Evolutionary conservation across 176 grass and related monocot species (phyloP).

Genomic region (Rhynchospora tenuis): DNA sequence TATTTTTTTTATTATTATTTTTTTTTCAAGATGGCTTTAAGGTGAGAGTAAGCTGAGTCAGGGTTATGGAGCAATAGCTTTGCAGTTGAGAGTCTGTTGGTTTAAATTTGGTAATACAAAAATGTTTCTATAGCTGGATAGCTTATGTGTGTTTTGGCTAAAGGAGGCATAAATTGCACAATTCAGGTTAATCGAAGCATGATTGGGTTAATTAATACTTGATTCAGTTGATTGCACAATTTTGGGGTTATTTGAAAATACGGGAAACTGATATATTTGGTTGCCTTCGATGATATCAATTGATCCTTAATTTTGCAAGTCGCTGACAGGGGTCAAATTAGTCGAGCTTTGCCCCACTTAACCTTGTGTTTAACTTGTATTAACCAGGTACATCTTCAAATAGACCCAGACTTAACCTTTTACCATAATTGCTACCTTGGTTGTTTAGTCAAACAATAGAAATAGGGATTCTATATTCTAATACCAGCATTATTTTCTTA

Average conservation of each 20-base stretch:
- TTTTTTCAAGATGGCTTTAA: background rate
- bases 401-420: background rate
- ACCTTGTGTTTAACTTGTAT: background rate
- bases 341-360: background rate
- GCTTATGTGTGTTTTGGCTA: background rate
- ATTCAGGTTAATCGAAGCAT: background rate
- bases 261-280: background rate
- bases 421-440: background rate
- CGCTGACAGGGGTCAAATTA: background rate
- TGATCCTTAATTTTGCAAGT: background rate
- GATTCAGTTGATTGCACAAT: background rate
- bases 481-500: background rate
- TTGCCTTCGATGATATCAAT: background rate
- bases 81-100: background rate
- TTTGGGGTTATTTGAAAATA: background rate
- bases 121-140: background rate
- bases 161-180: background rate
- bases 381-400: background rate
- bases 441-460: background rate
- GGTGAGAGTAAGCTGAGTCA: background rate
- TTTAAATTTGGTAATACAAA: background rate
- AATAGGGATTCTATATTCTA: background rate
- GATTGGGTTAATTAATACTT: background rate
- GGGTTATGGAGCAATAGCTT: background rate
- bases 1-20: conserved; percentile 19